These are phyloP conservation scores for Heterobasidion irregulare DNA, from an alignment of 1,284 basidiomycete genomes.

Conservation along the genomic window DNA sequence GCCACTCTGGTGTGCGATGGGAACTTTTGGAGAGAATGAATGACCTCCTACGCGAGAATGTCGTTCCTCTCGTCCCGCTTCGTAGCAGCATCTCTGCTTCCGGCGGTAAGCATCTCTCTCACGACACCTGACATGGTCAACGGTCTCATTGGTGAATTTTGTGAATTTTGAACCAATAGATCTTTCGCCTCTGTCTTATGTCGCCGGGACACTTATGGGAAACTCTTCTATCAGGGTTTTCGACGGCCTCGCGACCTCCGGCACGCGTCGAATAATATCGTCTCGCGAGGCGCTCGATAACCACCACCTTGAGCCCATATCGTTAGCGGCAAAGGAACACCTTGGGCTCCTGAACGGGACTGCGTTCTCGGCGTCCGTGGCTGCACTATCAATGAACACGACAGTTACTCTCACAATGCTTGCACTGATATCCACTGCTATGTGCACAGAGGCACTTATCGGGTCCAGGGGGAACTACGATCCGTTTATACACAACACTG, in stretches of 20 bases:
- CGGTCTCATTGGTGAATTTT: background rate
- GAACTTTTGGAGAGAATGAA: slow-evolving; percentile 77
- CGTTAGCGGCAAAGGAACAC: slow-evolving; percentile 76
- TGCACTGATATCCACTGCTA: slow-evolving; percentile 72
- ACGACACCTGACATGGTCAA: background rate
- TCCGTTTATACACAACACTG: slow-evolving; percentile 72
- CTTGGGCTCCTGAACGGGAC: slow-evolving; percentile 80
- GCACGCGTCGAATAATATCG: slow-evolving; percentile 46
- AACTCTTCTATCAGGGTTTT: slow-evolving; percentile 74
- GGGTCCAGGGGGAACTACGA: slow-evolving; percentile 70
- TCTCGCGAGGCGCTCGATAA: slow-evolving; percentile 60
- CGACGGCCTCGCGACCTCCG: slow-evolving; percentile 43
- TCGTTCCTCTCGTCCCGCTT: slow-evolving; percentile 80
- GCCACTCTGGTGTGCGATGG: slow-evolving; percentile 81
- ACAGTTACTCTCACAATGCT: slow-evolving; percentile 67
- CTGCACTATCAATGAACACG: slow-evolving; percentile 60
- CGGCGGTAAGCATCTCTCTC: slow-evolving; percentile 42
- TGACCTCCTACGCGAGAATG: slow-evolving; percentile 61
- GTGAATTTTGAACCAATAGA: slow-evolving; percentile 32
- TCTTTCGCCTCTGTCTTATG: slow-evolving; percentile 74
- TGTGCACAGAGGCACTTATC: slow-evolving; percentile 78
- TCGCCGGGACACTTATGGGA: slow-evolving; percentile 72
- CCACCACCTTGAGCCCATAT: slow-evolving; percentile 59
- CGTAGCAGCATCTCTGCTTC: slow-evolving; percentile 79
- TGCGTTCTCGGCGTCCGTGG: slow-evolving; percentile 65